A percentile compares a stretch with the other conserved stretches of the same genome.
Conservation (phyloP, 2,329 filamentous ascomycete species). For the Penicillium capsulatum region DNA sequence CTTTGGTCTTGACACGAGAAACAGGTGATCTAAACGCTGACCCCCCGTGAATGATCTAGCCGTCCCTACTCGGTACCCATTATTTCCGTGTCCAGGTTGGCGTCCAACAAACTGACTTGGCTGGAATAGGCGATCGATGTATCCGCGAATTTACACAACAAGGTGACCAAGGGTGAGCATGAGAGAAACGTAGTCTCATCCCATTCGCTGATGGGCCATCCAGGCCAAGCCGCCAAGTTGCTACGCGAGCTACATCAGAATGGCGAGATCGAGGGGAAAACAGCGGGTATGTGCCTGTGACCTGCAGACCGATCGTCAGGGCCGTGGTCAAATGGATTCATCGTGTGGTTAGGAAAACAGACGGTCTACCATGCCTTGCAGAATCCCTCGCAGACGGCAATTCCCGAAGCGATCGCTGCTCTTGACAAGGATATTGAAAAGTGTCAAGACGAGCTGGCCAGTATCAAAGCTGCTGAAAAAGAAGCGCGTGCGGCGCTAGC, state of each 20-base stretch:
- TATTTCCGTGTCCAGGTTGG: neutral
- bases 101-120: neutral
- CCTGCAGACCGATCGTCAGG: too few relatives aligned
- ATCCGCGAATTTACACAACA: slow-evolving; percentile 59
- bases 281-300: slow-evolving; percentile 43
- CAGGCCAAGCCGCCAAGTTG: slow-evolving; percentile 55
- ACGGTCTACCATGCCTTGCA: slow-evolving; percentile 57
- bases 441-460: slow-evolving; percentile 45
- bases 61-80: slow-evolving; percentile 51
- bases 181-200: neutral
- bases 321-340: too few relatives aligned
- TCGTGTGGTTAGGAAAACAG: slow-evolving; percentile 55
- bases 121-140: slow-evolving; percentile 51
- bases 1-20: neutral
- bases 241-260: slow-evolving; percentile 61
- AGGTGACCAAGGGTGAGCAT: slow-evolving; percentile 51
- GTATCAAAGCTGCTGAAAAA: slow-evolving; percentile 47
- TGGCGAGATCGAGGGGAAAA: slow-evolving; percentile 55
- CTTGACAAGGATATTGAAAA: slow-evolving; percentile 49
- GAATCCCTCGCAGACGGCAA: slow-evolving; percentile 48
- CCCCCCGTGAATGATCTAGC: slow-evolving; percentile 27
- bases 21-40: neutral
- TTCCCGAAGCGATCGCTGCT: slow-evolving; percentile 47
- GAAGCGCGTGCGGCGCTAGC: slow-evolving; percentile 47
- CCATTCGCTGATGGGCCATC: neutral